Base-by-base conservation (phyloP, 345 rosid species). In the Populus pruinosa region DNA sequence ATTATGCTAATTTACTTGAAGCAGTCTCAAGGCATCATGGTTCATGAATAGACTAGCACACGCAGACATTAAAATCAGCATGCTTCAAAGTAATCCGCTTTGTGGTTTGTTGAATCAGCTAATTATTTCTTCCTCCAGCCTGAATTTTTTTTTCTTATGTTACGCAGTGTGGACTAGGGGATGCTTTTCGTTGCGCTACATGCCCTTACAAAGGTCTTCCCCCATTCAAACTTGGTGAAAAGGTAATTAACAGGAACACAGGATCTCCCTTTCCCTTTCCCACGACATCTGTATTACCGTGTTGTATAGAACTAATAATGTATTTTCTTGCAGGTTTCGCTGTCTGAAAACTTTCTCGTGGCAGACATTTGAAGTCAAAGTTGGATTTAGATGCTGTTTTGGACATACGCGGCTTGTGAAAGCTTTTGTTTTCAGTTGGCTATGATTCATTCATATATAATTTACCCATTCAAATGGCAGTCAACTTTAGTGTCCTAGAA, bases 151-250 rank as follows among this genome's bases (percentile, higher is more conserved):
- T 41, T 3, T 72, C 11, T 49, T 44, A 9, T 23, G 39, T 20
- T 20, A 44, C 74, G 76, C 89, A 96, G 98, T 91, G 99, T 83
- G 98, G 98, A 43, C 87, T 96, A 0, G 99, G 98, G 69, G 98
- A 94, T 83, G 99, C 99, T 44, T 96, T 96, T 82, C 97, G 98
- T 35, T 94, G 99, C 74, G 63, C 94, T 70, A 89, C 98, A 47
- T 96, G 99, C 78, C 98, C 99, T 69, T 96, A 92, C 87, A 91
- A 88, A 80, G 99, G 99, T 73, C 97, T 92, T 63, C 93, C 97
- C 35, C 81, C 94, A 27, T 94, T 96, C 86, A 94, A 89, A 81
- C 86, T 89, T 36, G 98, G 99, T 17, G 97, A 94, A 82, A 94
- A 96, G 98, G 99, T 96, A 88, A 25, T 43, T 39, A 6, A 68